A percentile compares a stretch with the other conserved stretches of the same genome.
These are phyloP conservation scores for Phytophthora chlamydospora DNA, from an alignment of 352 stramenopile genomes.

Conservation along the genomic window DNA sequence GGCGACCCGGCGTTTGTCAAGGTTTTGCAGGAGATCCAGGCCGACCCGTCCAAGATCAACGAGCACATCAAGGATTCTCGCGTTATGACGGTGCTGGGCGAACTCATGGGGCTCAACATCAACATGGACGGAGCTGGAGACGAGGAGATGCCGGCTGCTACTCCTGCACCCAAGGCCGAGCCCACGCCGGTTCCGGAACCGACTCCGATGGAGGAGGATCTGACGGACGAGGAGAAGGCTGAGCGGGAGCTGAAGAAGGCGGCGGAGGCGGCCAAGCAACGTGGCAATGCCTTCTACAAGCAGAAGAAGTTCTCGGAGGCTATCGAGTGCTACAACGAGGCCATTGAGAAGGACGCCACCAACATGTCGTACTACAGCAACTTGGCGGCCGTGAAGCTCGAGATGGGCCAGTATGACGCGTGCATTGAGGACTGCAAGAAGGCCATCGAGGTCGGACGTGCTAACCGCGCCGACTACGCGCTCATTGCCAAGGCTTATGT, in stretches of 20 bases:
- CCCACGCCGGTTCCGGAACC: constrained; percentile 46
- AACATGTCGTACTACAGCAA: constrained; percentile 99
- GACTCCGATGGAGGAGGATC: constrained; percentile 84
- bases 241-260: constrained; percentile 63
- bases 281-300: constrained; percentile 98
- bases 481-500: constrained; percentile 96
- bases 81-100: constrained; percentile 87
- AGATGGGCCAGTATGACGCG: constrained; percentile 94
- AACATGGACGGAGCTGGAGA: constrained; percentile 64
- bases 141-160: constrained; percentile 54
- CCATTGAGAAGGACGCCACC: constrained; percentile 93
- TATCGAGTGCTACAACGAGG: constrained; percentile 96
- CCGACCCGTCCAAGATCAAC: constrained; percentile 80
- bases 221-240: constrained; percentile 86
- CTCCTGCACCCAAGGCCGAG: constrained; percentile 32
- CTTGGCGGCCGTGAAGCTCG: constrained; percentile 97
- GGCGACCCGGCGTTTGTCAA: constrained; percentile 92
- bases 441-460: constrained; percentile 95
- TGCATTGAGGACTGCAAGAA: constrained; percentile 96
- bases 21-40: constrained; percentile 79
- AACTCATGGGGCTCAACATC: constrained; percentile 84
- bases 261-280: constrained; percentile 93
- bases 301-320: constrained; percentile 95
- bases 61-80: constrained; percentile 81
- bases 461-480: constrained; percentile 95